Evolutionary conservation across 2,329 filamentous ascomycete genomes (phyloP), one percentile per base, ranked within the genome.

Genomic region (Verruconis gallopava): DNA sequence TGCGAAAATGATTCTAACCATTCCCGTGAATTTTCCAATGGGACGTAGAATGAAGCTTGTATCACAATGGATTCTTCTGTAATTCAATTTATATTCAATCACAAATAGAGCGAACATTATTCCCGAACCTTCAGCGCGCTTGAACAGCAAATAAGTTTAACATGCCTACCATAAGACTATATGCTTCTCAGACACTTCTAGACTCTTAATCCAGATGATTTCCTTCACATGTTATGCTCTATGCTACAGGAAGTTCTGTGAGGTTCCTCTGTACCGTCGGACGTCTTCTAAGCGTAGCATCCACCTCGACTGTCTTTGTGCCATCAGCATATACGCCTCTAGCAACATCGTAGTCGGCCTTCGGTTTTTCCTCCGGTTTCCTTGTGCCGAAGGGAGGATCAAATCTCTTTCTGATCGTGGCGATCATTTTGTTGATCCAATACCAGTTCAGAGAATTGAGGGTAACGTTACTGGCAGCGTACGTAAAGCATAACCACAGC

Each of bases 361-460:
- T 21, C 30, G 20, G 18, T 35, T 43, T 46, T 30, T 40, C 32
- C 17, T 38, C 37, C 20, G 50, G 41, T 15, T 55, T 53, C 48
- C 58, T 60, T 11, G 67, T 69, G 32, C 66, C 66, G 13, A 63
- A 55, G 4, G 67, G 79, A 60, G 68, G 67, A 46, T 75, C 71
- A 55, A 91, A 91, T 19, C 84, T 71, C 65, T 83, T 86, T 46
- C 77, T 70, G 11, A 91, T 75, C 5, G 84, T 82, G 46, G 75
- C 69, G 47, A 93, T 77, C 85, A 93, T 93, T 71, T 85, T 85
- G 54, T 76, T 69, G 57, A 89, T 91, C 85, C 85, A 93, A 62
- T 79, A 83, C 53, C 83, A 77, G 62, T 93, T 93, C 40, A 93
- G 65, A 11, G 72, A 68, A 54, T 86, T 89, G 19, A 93, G 69